A percentile compares a stretch with the other conserved stretches of the same genome.
phyloP scores from a whole-genome alignment of 371 early-diverging fungal species.

The Rozella allomycis region DNA sequence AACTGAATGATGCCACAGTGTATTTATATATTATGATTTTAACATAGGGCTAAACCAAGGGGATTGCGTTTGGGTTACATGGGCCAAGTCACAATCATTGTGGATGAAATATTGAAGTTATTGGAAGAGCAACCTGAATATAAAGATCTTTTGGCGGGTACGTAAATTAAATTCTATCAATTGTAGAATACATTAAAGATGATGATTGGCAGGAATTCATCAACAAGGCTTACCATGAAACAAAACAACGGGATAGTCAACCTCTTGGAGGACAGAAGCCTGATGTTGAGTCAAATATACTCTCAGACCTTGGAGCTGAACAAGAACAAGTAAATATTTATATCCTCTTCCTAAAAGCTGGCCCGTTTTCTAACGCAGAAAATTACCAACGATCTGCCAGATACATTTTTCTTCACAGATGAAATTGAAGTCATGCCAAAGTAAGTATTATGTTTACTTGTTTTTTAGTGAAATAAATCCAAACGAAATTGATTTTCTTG shows the following conservation, averaged over 20 bases:
- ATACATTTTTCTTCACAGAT: conserved; percentile 29
- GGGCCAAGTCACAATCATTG: conserved; percentile 88
- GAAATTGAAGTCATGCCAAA: too few relatives aligned
- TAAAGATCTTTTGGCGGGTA: conserved; percentile 20
- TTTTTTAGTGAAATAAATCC: too few relatives aligned
- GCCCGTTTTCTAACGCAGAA: conserved; percentile 41
- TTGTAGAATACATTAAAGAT: conserved; percentile 34
- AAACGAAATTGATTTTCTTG: too few relatives aligned
- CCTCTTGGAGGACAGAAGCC: conserved; percentile 73
- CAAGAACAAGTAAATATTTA: conserved; percentile 3
- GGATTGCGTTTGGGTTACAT: conserved; percentile 84
- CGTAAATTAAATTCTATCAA: neutral
- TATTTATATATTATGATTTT: conserved; percentile 7
- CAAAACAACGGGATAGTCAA: conserved; percentile 60
- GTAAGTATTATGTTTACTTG: too few relatives aligned
- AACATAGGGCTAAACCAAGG: conserved; percentile 39
- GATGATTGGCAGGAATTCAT: conserved; percentile 74
- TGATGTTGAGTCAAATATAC: conserved; percentile 14
- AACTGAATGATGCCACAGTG: conserved; percentile 37
- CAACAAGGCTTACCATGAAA: conserved; percentile 44
- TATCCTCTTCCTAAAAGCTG: conserved; percentile 20
- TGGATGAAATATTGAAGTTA: conserved; percentile 73
- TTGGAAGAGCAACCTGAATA: conserved; percentile 37
- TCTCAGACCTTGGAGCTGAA: conserved; percentile 25
- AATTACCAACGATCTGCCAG: conserved; percentile 35